Conservation (phyloP, 257 asterid species). For the Salvia splendens region DNA sequence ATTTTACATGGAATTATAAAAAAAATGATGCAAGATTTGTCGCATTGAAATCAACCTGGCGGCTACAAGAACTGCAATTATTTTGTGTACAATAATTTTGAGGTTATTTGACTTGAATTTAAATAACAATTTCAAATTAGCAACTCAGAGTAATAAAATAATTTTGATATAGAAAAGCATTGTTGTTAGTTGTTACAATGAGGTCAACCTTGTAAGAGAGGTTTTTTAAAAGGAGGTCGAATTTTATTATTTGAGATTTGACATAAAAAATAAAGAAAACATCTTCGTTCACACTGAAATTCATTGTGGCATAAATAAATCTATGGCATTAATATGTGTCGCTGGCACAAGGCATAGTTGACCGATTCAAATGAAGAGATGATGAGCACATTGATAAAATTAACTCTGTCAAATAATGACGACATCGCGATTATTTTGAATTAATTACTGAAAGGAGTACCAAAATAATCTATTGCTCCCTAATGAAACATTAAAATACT, state of each 20-base stretch:
- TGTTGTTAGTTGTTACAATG: constrained; percentile 8
- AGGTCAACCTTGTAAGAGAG: constrained; percentile 21
- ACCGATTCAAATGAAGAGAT: too few species aligned
- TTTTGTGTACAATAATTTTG: background rate
- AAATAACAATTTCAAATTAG: background rate
- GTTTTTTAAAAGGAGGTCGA: background rate
- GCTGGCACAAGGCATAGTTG: too few species aligned
- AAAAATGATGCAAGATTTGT: too few species aligned
- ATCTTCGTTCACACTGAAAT: background rate
- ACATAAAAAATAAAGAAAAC: constrained; percentile 15
- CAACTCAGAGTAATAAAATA: constrained; percentile 9
- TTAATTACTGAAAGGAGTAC: too few species aligned
- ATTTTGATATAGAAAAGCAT: background rate
- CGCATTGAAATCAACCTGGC: constrained; percentile 11
- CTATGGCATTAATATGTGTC: background rate
- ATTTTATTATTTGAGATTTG: constrained; percentile 25
- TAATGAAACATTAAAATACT: background rate
- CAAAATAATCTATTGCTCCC: too few species aligned
- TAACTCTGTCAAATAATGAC: too few species aligned
- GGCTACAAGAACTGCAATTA: constrained; percentile 5
- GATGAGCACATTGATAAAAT: too few species aligned
- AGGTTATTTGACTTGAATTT: constrained; percentile 28
- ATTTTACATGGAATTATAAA: too few species aligned
- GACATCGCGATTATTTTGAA: too few species aligned
- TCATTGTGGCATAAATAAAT: background rate